Evolutionary conservation across 495 filamentous ascomycete genomes (phyloP).

Genomic region (Aspergillus campestris): DNA sequence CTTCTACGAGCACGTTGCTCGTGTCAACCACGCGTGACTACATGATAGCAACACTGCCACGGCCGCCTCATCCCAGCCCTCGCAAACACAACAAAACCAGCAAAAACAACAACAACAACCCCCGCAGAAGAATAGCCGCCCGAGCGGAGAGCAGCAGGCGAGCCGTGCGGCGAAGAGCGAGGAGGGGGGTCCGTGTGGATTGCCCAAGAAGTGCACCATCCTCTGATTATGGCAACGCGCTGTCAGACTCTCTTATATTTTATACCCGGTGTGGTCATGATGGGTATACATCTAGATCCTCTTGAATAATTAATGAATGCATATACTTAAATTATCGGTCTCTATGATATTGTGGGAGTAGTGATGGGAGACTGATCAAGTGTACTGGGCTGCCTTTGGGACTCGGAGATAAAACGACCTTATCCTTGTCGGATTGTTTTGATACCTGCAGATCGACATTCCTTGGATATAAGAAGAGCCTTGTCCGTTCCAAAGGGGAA

Average conservation of each 20-base stretch:
- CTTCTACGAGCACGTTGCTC: constrained; percentile 74
- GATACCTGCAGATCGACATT: too few relatives aligned
- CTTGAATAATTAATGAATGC: neutral
- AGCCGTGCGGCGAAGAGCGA: constrained; percentile 29
- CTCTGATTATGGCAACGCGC: constrained; percentile 24
- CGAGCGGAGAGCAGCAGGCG: constrained; percentile 18
- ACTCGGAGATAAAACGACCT: too few relatives aligned
- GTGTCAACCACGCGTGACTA: constrained; percentile 75
- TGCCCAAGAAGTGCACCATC: constrained; percentile 60
- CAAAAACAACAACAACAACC: constrained; percentile 9
- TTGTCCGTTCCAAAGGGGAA: too few relatives aligned
- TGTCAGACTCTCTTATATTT: too few relatives aligned
- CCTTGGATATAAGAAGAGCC: too few relatives aligned
- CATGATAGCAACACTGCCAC: constrained; percentile 46
- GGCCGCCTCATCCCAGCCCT: constrained; percentile 12
- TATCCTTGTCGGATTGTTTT: too few relatives aligned
- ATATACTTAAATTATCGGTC: too few relatives aligned
- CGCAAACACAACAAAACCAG: constrained; percentile 13
- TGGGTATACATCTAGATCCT: neutral
- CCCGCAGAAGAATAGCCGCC: constrained; percentile 8
- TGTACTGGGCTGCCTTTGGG: too few relatives aligned
- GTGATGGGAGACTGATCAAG: too few relatives aligned
- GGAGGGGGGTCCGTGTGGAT: constrained; percentile 61
- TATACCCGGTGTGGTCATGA: too few relatives aligned
- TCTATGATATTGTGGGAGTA: too few relatives aligned